Base-by-base conservation (phyloP, 2,329 filamentous ascomycete genomes). In the Pestalotiopsis sp. region DNA sequence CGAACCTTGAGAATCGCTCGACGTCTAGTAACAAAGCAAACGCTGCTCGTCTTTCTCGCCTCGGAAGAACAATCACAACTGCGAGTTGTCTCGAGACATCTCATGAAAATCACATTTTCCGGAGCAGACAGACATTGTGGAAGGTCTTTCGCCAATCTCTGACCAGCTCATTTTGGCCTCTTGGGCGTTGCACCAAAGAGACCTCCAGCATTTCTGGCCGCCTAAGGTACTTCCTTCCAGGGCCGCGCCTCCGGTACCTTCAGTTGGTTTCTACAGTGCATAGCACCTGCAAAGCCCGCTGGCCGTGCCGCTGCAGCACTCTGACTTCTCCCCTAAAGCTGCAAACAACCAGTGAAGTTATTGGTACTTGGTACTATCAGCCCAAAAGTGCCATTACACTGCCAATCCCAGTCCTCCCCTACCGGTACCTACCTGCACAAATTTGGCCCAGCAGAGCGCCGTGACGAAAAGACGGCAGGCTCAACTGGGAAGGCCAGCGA, bases 401-500 rank as follows among this genome's bases (percentile, higher is more conserved):
- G n/a, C 12, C 20, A 11, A 38, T 14, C 14, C 59, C 27, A 62
- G 59, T 36, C 23, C 27, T 41, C 1, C 13, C 14, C 36, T 27
- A 9, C 55, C 52, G 13, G 23, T 39, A 39, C 59, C 36, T 38
- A 13, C 13, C 17, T 20, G 36, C 23, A 12, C 49, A 14, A 36
- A 36, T 52, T 23, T 65, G 23, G 64, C 45, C 63, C 38, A 41
- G 31, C 31, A 36, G 14, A 57, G 39, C 23, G 17, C 64, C 55
- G 64, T 55, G 55, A 66, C 52, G 55, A 60, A 60, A 60, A 66
- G 49, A 23, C 38, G 25, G 61, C 58, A 60, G 52, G 36, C 64
- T 66, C 52, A 59, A 66, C 52, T 66, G 64, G 64, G 64, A 66
- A 66, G 64, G 52, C 64, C 64, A 66, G 64, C 64, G 52, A 38